Evolutionary conservation across 805 yeast species (phyloP), one percentile per base, ranked within the genome.

Genomic region (Candida berthetii): DNA sequence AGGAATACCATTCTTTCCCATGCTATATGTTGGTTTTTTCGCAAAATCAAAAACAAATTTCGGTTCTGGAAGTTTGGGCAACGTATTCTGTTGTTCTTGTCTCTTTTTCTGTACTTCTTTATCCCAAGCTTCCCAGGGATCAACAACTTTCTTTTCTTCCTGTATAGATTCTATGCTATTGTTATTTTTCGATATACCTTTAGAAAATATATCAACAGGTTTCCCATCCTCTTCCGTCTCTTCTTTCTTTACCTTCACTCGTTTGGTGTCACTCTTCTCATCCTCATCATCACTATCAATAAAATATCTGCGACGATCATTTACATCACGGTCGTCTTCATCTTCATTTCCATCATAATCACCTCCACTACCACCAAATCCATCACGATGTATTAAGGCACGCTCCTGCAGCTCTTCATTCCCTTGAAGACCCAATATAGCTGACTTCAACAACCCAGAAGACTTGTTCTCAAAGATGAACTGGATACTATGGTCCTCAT

Each of bases 121-220:
- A 15, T 34, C 36, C 36, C 36, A 34, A 19, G 14, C 36, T 14
- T 34, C 36, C 36, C 36, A 34, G 10, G 36, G 36, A 20, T 34
- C 36, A 20, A 20, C 24, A 5, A 10, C 7, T 29, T 29, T 14
- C 17, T 13, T 31, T 8, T 9, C 13, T 31, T 31, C 34, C 17
- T 8, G 4, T 4, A 13, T 11, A 5, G 29, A 13, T 10, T 27
- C 29, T 13, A 22, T 22, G 8, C 24, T 22, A 6, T 27, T 22
- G 8, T 8, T 22, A 6, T 27, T 13, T 27, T 27, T 8, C 29
- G n/a, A 5, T 27, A 10, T 5, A 10, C n/a, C 29, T 27, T 8
- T 22, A 22, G 24, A 22, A 6, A 6, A 22, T 8, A 22, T 8
- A 22, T 8, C 24, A 22, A 8, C 24, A 22, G 24, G 8, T 22